Percentiles rank a stretch among this genome's conserved stretches.
These are phyloP conservation scores for Xylaria sp. DNA, from an alignment of 2,329 filamentous ascomycete genomes.

Conservation along the genomic window DNA sequence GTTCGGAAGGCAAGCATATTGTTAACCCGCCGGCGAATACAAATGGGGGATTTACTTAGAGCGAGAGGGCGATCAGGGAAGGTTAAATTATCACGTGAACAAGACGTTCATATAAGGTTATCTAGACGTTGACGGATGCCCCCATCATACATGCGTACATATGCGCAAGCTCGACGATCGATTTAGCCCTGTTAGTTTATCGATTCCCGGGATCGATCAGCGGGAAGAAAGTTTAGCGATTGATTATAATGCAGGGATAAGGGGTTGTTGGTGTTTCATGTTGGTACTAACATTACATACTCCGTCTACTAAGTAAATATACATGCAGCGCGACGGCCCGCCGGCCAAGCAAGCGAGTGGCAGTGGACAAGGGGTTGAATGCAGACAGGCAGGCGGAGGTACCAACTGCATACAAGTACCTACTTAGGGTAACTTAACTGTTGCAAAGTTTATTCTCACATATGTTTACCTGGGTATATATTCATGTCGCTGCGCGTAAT, in stretches of 20 bases:
- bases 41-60: not conserved
- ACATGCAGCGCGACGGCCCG: too few relatives aligned
- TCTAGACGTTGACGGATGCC: not conserved
- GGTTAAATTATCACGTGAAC: not conserved
- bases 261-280: not conserved
- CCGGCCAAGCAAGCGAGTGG: too few relatives aligned
- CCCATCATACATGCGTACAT: not conserved
- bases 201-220: not conserved
- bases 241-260: conserved; percentile 12
- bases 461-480: too few relatives aligned
- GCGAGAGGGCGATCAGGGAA: not conserved
- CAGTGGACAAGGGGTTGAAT: too few relatives aligned
- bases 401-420: too few relatives aligned
- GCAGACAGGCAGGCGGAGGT: too few relatives aligned
- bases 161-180: not conserved
- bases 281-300: too few relatives aligned
- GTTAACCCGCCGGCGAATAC: not conserved
- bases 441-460: too few relatives aligned
- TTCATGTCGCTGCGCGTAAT: too few relatives aligned
- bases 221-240: not conserved
- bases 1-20: not conserved
- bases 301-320: too few relatives aligned
- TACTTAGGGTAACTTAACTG: too few relatives aligned
- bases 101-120: conserved; percentile 20
- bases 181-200: conserved; percentile 8